Percentiles rank a stretch among this genome's conserved stretches.
Conservation (phyloP, 306 rosid species). For the Cicer arietinum region DNA sequence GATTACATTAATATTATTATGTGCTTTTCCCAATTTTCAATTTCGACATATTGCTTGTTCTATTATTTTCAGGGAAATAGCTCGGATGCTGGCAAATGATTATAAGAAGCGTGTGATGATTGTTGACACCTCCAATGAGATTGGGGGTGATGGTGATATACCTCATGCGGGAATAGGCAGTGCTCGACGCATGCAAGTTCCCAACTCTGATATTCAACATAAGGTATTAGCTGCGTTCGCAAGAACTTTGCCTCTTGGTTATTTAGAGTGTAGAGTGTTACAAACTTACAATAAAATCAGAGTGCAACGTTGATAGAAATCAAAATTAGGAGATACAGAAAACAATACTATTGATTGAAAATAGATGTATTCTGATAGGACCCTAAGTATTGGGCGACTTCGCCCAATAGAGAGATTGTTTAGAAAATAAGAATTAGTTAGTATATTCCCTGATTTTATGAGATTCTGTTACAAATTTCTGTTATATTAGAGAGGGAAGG, state of each 20-base stretch:
- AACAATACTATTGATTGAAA: too few species aligned
- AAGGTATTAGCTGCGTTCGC: conserved; percentile 57
- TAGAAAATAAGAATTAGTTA: too few species aligned
- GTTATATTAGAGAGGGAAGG: too few species aligned
- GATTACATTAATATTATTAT: not conserved
- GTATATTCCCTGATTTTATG: too few species aligned
- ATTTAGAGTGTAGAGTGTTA: conserved; percentile 26
- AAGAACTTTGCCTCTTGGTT: conserved; percentile 30
- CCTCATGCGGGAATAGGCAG: conserved; percentile 93
- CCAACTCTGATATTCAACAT: conserved; percentile 84
- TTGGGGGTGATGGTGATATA: conserved; percentile 99
- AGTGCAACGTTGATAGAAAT: not conserved
- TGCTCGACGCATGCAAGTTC: conserved; percentile 98
- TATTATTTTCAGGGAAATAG: conserved; percentile 72
- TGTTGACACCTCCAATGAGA: conserved; percentile 98
- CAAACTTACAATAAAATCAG: not conserved
- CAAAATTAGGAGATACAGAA: too few species aligned
- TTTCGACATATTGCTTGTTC: conserved; percentile 22
- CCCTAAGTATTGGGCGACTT: too few species aligned
- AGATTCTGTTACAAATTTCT: too few species aligned
- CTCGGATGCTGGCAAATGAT: conserved; percentile 95
- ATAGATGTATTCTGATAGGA: too few species aligned
- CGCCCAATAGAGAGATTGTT: too few species aligned
- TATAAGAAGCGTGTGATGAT: conserved; percentile 94
- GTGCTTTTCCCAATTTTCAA: conserved; percentile 1